Evolutionary conservation across 306 rosid species (phyloP), one percentile per base, ranked within the genome.

Genomic region (Cicer judaicum): DNA sequence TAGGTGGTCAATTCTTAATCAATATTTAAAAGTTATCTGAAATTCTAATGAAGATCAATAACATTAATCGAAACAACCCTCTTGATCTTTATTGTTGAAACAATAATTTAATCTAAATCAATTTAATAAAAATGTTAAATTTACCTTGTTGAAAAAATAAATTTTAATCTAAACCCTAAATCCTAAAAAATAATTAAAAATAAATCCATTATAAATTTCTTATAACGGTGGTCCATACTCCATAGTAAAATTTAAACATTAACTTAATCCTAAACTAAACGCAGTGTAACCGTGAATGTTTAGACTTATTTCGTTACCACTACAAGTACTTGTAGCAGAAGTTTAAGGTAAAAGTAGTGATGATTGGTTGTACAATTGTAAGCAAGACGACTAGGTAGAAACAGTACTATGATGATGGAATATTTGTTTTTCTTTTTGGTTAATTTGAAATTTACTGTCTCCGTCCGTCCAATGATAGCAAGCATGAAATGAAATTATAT

Each of bases 261-360:
- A 2, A 24, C 34, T 24, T 24, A 24, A 24, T 14, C 18, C 56
- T 2, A 50, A 54, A 54, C 61, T 54, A 54, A 55, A 55, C 13
- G n/a, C 63, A 13, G 44, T 48, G 14, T 29, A 48, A 3, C 16
- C 24, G 48, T 7, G 24, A 16, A 10, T 52, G 55, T 52, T 64
- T 29, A 29, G 67, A 65, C 46, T 14, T 69, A 12, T 18, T 16
- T 16, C 11, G 68, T 44, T 39, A 52, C 44, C 12, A 10, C 19
- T 59, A 59, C 41, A 57, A 24, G 64, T 50, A 55, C 24, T 7
- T 50, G 57, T 68, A 56, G 47, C 21, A 56, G 73, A 5, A 64
- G 55, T 66, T 76, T 70, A 48, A 76, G 82, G 81, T 81, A 72
- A 71, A 76, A 41, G 60, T 39, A 57, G 79, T 57, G 16, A 76